These are phyloP conservation scores for Albugo laibachii DNA, from an alignment of 352 stramenopile species.

Conservation along the genomic window DNA sequence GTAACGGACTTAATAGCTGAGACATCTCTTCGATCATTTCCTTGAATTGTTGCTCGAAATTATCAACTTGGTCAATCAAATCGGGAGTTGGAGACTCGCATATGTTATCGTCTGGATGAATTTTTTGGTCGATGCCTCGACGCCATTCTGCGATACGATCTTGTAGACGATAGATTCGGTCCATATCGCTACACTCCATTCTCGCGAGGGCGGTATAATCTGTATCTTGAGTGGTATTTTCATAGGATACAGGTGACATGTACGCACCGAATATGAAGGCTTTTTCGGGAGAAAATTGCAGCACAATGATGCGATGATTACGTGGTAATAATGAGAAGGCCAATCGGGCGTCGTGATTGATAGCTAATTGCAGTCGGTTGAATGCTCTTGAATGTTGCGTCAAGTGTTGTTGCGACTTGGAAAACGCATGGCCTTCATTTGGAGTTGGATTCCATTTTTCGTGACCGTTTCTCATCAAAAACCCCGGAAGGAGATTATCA, in stretches of 20 bases:
- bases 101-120: constrained; percentile 20
- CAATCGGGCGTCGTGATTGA: constrained; percentile 37
- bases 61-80: constrained; percentile 11
- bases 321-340: constrained; percentile 22
- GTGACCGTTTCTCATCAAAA: too few relatives aligned
- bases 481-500: too few relatives aligned
- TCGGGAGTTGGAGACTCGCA: background rate
- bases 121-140: constrained; percentile 12
- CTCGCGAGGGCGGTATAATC: constrained; percentile 22
- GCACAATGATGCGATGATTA: constrained; percentile 17
- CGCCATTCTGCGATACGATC: constrained; percentile 20
- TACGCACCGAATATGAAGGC: constrained; percentile 41
- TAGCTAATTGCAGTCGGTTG: constrained; percentile 22
- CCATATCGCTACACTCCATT: constrained; percentile 37
- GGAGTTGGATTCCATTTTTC: too few relatives aligned
- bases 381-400: background rate
- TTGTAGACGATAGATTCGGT: constrained; percentile 11
- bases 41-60: constrained; percentile 30
- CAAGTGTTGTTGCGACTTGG: too few relatives aligned
- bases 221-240: too few relatives aligned
- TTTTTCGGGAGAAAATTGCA: constrained; percentile 48
- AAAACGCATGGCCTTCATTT: too few relatives aligned
- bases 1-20: constrained; percentile 25
- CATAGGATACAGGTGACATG: constrained; percentile 11
- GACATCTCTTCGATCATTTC: constrained; percentile 20